These are phyloP conservation scores for Chrysoporthe puriensis DNA, from an alignment of 2,329 filamentous ascomycete genomes.

Conservation along the genomic window DNA sequence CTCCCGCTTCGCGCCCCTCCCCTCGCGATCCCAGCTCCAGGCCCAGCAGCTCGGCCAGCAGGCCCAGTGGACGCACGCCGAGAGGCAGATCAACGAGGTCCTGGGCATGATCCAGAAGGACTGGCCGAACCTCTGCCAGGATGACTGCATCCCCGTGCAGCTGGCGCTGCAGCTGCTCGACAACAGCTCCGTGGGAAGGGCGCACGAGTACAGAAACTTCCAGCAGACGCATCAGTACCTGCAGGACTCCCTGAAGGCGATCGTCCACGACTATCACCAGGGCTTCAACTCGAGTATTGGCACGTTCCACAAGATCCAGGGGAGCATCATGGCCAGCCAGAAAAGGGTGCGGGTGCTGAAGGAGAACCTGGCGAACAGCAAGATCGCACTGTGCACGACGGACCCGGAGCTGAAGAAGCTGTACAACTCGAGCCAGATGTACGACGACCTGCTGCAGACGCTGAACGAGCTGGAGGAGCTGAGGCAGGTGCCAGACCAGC, in stretches of 20 bases:
- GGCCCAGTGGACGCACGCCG: constrained; percentile 49
- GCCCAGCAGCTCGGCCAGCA: constrained; percentile 31
- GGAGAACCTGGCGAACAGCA: constrained; percentile 79
- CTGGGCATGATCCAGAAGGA: constrained; percentile 83
- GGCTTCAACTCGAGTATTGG: constrained; percentile 99
- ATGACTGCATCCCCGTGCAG: constrained; percentile 89
- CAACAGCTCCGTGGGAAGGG: constrained; percentile 87
- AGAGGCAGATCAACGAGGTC: constrained; percentile 64
- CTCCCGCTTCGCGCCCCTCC: constrained; percentile 37
- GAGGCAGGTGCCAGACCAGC: constrained; percentile 84
- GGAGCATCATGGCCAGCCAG: constrained; percentile 87
- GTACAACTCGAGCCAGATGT: constrained; percentile 83
- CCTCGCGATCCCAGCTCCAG: constrained; percentile 39
- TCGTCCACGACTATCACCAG: constrained; percentile 98
- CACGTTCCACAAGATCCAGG: constrained; percentile 98
- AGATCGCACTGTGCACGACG: constrained; percentile 78
- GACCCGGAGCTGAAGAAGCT: constrained; percentile 91
- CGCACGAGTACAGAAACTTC: constrained; percentile 86
- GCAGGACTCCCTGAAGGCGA: constrained; percentile 89
- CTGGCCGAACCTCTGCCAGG: constrained; percentile 90
- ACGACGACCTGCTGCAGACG: constrained; percentile 85
- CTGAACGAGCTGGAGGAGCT: constrained; percentile 86
- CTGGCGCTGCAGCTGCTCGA: constrained; percentile 95
- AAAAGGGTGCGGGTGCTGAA: constrained; percentile 81
- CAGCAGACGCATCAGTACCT: constrained; percentile 81